phyloP scores from a whole-genome alignment of 1,139 yeast genomes.

The Saccharomyces uvarum region DNA sequence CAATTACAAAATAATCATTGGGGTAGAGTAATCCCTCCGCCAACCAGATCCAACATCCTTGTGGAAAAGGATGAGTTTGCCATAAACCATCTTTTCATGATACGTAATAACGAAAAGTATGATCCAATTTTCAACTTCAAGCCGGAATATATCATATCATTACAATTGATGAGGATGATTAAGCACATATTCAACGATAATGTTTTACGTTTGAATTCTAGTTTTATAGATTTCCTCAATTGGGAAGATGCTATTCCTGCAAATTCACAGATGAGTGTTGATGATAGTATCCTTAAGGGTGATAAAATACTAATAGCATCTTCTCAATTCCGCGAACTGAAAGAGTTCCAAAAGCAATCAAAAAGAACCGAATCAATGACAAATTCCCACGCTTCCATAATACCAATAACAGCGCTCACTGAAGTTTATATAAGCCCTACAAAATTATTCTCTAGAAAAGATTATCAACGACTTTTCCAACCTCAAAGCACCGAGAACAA shows the following conservation, averaged over 20 bases:
- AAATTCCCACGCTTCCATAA: neutral
- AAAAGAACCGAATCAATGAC: neutral
- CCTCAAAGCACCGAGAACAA: neutral
- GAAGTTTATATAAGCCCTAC: neutral
- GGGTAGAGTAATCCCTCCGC: slow-evolving; percentile 83
- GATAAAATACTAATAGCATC: neutral
- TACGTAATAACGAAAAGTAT: neutral
- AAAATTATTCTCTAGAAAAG: neutral
- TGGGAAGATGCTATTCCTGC: slow-evolving; percentile 1
- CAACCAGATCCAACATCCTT: slow-evolving; percentile 64
- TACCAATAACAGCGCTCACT: neutral
- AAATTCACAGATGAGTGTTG: slow-evolving; percentile 14
- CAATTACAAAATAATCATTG: slow-evolving; percentile 76
- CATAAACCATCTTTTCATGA: neutral
- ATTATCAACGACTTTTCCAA: neutral
- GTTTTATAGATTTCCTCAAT: slow-evolving; percentile 63
- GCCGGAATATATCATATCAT: slow-evolving; percentile 61
- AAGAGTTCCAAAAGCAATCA: neutral
- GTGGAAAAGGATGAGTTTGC: slow-evolving; percentile 54
- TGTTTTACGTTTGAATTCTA: slow-evolving; percentile 54
- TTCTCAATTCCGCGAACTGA: neutral
- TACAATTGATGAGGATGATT: slow-evolving; percentile 72
- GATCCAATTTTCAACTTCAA: neutral
- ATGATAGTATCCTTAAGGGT: neutral
- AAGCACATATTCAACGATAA: slow-evolving; percentile 52